Base-by-base conservation (phyloP, 2,329 filamentous ascomycete genomes). In the Exophiala spinifera region DNA sequence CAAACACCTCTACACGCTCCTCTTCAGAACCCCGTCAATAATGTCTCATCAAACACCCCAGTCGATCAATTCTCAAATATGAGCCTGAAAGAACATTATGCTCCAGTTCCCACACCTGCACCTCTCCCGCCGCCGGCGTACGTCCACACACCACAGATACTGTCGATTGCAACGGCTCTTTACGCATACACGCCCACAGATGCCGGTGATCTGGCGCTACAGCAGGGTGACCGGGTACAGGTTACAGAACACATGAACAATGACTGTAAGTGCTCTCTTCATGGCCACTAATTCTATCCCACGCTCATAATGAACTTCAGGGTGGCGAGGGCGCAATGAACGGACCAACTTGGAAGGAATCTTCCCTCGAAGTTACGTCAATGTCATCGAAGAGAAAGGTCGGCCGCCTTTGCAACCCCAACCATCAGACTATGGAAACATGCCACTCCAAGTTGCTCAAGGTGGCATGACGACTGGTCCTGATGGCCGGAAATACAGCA, bases 191-290 rank as follows among this genome's bases (percentile, higher is more conserved):
- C 79, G 31, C 88, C 86, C 7, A 79, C 86, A 37, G 91, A 96
- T 69, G 80, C 85, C 3, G 89, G 90, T 56, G 92, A 97, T 69
- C 79, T 95, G 60, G 83, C 82, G 2, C 83, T 97, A 56, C 83
- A 89, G 67, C 85, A 87, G 58, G 87, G 91, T 67, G 92, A 97
- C 74, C 79, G 80, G 61, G 79, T 97, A 63, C 81, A 83, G 55
- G 88, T 97, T 19, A 82, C 84, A 62, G 89, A 96, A 74, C 91
- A 95, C 76, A 94, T 96, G 87, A 97, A 97, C 73, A 84, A 86
- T 59, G 91, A 97, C 73, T 97, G 92, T 76, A 73, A 39, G 74
- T 65, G 49, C 34, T 11, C 13, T 21, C 20, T 20, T 43, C 8
- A 10, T 19, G 14, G 36, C 15, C 20, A 7, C 17, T 17, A 11